Conservation (phyloP, 768 basidiomycete species). For the Calocybe indica region DNA sequence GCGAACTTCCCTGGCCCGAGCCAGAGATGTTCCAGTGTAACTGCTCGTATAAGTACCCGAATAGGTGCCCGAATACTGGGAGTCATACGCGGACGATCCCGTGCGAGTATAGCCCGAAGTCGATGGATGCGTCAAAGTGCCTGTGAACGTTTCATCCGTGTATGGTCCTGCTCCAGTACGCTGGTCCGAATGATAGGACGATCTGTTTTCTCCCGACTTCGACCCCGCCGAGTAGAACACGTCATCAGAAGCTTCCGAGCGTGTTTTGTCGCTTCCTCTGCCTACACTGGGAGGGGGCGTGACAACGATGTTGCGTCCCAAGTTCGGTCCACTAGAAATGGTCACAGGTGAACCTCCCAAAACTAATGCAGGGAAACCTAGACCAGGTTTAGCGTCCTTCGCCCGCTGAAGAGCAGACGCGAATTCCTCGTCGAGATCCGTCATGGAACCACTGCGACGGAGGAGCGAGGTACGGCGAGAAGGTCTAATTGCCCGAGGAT, state of each 20-base stretch:
- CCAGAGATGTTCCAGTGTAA: conserved; percentile 41
- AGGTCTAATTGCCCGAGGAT: conserved; percentile 66
- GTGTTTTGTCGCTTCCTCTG: conserved; percentile 24
- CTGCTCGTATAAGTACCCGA: conserved; percentile 40
- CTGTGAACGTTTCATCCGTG: conserved; percentile 20
- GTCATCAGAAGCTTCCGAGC: conserved; percentile 29
- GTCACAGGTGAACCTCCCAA: conserved; percentile 65
- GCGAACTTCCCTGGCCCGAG: conserved; percentile 53
- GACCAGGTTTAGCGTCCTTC: conserved; percentile 32
- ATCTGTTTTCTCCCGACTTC: conserved; percentile 19
- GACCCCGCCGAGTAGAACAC: conserved; percentile 35
- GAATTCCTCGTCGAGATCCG: conserved; percentile 59
- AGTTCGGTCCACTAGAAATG: conserved; percentile 59
- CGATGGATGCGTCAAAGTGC: conserved; percentile 43
- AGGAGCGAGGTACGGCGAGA: conserved; percentile 37
- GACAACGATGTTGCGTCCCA: conserved; percentile 33
- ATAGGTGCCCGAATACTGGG: conserved; percentile 8
- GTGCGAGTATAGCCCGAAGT: conserved; percentile 47
- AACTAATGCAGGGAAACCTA: conserved; percentile 25
- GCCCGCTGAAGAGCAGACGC: conserved; percentile 44
- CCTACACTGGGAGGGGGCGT: conserved; percentile 36
- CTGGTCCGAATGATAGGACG: conserved; percentile 23
- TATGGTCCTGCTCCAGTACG: conserved; percentile 23
- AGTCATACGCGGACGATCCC: conserved; percentile 49
- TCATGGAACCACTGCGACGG: conserved; percentile 69